These are phyloP conservation scores for Musa schizocarpa DNA, from an alignment of 176 grass and related monocot genomes.

Conservation along the genomic window DNA sequence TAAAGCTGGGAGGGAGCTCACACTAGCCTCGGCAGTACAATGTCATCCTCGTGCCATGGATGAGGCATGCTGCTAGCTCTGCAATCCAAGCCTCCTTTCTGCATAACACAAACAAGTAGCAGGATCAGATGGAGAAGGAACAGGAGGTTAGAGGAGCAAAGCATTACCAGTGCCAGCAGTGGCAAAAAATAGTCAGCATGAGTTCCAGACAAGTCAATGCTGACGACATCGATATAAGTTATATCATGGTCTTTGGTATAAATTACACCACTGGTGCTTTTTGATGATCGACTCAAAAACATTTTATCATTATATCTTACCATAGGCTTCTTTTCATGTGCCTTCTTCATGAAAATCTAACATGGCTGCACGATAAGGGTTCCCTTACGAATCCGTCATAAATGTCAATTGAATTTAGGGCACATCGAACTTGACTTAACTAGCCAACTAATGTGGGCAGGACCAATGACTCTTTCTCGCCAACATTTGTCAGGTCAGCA, in stretches of 20 bases:
- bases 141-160: background rate
- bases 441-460: background rate
- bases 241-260: too few species aligned
- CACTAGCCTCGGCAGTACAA: constrained; percentile 81
- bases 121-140: background rate
- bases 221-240: too few species aligned
- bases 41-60: constrained; percentile 52
- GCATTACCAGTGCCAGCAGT: background rate
- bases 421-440: too few species aligned
- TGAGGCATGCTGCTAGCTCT: constrained; percentile 36
- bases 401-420: background rate
- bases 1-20: constrained; percentile 36
- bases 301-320: too few species aligned
- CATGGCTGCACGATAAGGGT: background rate
- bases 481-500: background rate
- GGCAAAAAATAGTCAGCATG: too few species aligned
- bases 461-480: background rate
- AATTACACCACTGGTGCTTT: too few species aligned
- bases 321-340: too few species aligned
- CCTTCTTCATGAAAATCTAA: background rate
- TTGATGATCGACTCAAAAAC: too few species aligned
- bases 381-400: background rate
- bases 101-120: too few species aligned
- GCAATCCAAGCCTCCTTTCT: constrained; percentile 65
- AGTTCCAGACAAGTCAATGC: too few species aligned